These are phyloP conservation scores for Paramecium bursaria DNA, from an alignment of 73 alveolate species.

Conservation along the genomic window DNA sequence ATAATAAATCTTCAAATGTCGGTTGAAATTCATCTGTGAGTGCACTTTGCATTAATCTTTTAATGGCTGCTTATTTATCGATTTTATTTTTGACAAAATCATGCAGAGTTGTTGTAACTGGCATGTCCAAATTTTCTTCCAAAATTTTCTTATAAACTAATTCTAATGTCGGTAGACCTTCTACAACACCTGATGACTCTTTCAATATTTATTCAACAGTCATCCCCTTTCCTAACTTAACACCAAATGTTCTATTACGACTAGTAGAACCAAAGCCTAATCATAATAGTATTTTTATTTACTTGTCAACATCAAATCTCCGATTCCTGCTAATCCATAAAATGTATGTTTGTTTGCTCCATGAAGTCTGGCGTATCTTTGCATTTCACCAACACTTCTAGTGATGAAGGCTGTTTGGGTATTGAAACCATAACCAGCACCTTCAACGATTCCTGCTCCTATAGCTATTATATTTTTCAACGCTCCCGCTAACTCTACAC, in stretches of 20 bases:
- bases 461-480: constrained; percentile 76
- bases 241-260: constrained; percentile 69
- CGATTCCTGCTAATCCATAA: constrained; percentile 78
- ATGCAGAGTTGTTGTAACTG: constrained; percentile 53
- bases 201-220: constrained; percentile 57
- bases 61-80: constrained; percentile 32
- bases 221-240: constrained; percentile 65
- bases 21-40: constrained; percentile 59
- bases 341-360: constrained; percentile 77
- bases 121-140: constrained; percentile 63
- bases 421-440: constrained; percentile 77
- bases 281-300: too few species aligned
- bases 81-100: constrained; percentile 47
- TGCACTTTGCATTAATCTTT: constrained; percentile 57
- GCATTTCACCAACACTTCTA: constrained; percentile 76
- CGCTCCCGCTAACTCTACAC: constrained; percentile 81
- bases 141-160: constrained; percentile 48
- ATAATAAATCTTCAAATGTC: constrained; percentile 53
- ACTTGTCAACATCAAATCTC: constrained; percentile 78
- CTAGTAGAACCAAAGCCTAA: constrained; percentile 62
- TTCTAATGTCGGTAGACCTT: constrained; percentile 70
- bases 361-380: constrained; percentile 60
- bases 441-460: constrained; percentile 78
- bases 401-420: constrained; percentile 75
- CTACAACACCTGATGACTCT: constrained; percentile 65